Evolutionary conservation across 177 flowering plant genomes (phyloP).

Genomic region (Vitis hybrid): DNA sequence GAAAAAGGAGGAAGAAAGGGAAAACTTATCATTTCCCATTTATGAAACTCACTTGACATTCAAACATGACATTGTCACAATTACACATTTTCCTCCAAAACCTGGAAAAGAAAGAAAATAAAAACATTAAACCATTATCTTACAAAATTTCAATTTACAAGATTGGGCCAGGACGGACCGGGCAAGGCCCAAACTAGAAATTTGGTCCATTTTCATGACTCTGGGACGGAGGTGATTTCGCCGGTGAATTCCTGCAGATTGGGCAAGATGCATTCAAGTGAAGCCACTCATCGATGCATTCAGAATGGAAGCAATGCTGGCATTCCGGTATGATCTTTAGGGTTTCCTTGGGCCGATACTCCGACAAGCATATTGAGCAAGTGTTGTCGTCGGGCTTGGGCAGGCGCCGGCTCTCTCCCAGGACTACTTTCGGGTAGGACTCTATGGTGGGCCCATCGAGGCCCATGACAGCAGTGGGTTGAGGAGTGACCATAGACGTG

Average conservation of each 20-base stretch:
- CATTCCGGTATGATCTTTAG: slow-evolving; percentile 39
- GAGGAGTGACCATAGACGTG: slow-evolving; percentile 8
- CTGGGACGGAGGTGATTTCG: not conserved
- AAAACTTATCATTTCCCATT: too few species aligned
- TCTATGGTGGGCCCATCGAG: slow-evolving; percentile 35
- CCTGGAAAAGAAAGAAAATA: too few species aligned
- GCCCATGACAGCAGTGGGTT: slow-evolving; percentile 15
- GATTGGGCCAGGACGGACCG: too few species aligned
- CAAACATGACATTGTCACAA: too few species aligned
- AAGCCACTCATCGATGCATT: slow-evolving; percentile 51
- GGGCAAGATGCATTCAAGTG: slow-evolving; percentile 38
- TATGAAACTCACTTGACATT: too few species aligned
- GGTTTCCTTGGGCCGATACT: slow-evolving; percentile 37
- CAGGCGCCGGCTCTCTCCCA: slow-evolving; percentile 35
- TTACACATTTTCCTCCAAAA: too few species aligned
- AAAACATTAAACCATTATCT: too few species aligned
- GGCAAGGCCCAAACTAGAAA: too few species aligned
- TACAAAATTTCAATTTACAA: too few species aligned
- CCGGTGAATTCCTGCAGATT: slow-evolving; percentile 32
- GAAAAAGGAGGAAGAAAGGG: too few species aligned
- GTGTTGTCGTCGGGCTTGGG: slow-evolving; percentile 34
- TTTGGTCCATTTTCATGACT: not conserved
- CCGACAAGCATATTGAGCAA: slow-evolving; percentile 48
- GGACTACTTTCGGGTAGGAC: slow-evolving; percentile 33
- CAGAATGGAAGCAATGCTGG: slow-evolving; percentile 39